phyloP scores from a whole-genome alignment of 306 rosid species.

The Leucaena leucocephala region DNA sequence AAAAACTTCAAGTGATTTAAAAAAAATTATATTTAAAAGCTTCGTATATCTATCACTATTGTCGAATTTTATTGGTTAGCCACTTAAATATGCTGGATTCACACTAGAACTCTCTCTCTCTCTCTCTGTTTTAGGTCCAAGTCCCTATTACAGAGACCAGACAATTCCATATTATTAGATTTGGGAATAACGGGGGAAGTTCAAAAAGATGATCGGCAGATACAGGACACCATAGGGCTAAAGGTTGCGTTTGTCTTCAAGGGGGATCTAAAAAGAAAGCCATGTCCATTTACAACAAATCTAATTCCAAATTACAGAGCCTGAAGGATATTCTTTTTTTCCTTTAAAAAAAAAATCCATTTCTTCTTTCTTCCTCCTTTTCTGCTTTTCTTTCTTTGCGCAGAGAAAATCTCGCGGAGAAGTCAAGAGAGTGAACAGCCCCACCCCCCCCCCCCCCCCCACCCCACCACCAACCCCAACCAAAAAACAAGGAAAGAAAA shows the following conservation, averaged over 20 bases:
- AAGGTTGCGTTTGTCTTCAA: constrained; percentile 30
- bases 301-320: not conserved
- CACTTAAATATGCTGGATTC: constrained; percentile 45
- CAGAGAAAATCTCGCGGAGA: constrained; percentile 1
- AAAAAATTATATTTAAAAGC: too few species aligned
- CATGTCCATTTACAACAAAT: constrained; percentile 44
- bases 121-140: not conserved
- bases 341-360: constrained; percentile 31
- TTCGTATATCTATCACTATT: too few species aligned
- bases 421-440: not conserved
- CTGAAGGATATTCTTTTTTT: constrained; percentile 29
- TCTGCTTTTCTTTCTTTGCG: not conserved
- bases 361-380: not conserved
- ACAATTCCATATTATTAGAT: not conserved
- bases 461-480: too few species aligned
- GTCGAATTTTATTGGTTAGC: too few species aligned
- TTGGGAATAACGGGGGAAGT: not conserved
- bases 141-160: not conserved
- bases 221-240: not conserved
- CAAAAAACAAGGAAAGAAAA: too few species aligned
- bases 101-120: constrained; percentile 11
- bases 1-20: too few species aligned
- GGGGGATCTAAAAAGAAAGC: constrained; percentile 39
- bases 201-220: not conserved
- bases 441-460: too few species aligned